phyloP scores from a whole-genome alignment of 2,329 filamentous ascomycete species.

The Fusarium sp. region DNA sequence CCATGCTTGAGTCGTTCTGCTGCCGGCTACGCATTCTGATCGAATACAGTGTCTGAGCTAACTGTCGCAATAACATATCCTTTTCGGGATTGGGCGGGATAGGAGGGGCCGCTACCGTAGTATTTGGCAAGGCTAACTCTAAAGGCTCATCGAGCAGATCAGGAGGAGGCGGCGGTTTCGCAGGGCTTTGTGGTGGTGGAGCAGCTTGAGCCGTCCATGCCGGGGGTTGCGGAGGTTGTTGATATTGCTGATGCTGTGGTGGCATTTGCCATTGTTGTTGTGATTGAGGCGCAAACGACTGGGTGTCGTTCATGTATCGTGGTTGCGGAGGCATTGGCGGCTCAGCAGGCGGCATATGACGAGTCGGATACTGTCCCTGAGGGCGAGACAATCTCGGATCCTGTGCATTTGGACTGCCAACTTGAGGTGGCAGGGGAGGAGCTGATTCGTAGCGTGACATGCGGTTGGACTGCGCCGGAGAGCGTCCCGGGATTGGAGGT shows the following conservation, averaged over 20 bases:
- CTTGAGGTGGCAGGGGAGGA: conserved; percentile 57
- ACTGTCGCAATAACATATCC: conserved; percentile 82
- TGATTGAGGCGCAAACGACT: conserved; percentile 23
- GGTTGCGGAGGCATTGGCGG: conserved; percentile 24
- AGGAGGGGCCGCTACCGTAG: conserved; percentile 76
- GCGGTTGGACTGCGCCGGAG: conserved; percentile 28
- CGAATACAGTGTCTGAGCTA: conserved; percentile 75
- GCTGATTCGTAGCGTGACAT: conserved; percentile 60
- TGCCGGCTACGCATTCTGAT: conserved; percentile 75
- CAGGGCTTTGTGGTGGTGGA: conserved; percentile 35
- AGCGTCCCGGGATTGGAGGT: conserved; percentile 37
- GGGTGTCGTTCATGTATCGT: conserved; percentile 31
- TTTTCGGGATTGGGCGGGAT: conserved; percentile 97
- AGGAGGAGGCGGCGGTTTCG: conserved; percentile 53
- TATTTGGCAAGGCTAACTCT: conserved; percentile 60
- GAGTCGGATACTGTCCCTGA: conserved; percentile 33
- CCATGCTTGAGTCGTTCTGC: conserved; percentile 79
- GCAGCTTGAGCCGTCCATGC: conserved; percentile 41
- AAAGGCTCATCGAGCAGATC: conserved; percentile 69
- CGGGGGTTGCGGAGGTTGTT: conserved; percentile 38
- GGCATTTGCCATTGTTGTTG: conserved; percentile 43
- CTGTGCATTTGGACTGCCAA: conserved; percentile 16
- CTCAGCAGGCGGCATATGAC: conserved; percentile 27
- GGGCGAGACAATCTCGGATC: conserved; percentile 26
- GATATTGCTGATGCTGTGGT: conserved; percentile 31